Evolutionary conservation across 495 filamentous ascomycete species (phyloP), one percentile per base, ranked within the genome.

Genomic region (Lophiotrema nucula): DNA sequence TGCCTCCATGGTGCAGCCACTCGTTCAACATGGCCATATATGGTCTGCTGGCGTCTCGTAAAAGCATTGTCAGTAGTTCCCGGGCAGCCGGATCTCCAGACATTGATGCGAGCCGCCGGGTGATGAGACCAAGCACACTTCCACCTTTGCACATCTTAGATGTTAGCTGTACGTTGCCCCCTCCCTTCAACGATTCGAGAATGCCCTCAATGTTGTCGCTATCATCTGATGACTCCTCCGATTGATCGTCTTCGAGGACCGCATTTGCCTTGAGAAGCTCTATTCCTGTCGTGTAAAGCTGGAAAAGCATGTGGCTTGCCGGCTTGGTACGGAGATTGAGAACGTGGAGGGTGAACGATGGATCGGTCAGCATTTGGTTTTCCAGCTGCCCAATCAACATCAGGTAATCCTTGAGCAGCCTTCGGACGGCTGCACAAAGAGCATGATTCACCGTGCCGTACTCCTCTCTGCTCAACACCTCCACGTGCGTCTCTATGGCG

Each of bases 11-110:
- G 67, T 98, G 93, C 21, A 98, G 72, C 95, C 93, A 98, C 69
- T 97, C 93, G 66, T 98, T 98, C 54, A 98, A 74, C 93, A 98
- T 98, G 21, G 79, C 81, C 93, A 97, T 96, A 63, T 98, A 98
- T 0, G 93, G 93, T 26, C 89, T 79, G 60, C 90, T 96, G 1
- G 92, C 88, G 71, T 97, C 93, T 35, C 88, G 79, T 41, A 98
- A 71, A 24, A 98, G 74, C 2, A 81, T 85, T 24, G 89, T 90
- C 2, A 98, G 78, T 11, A 97, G 69, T 13, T 82, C 79, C 51
- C 87, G 83, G 5, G 93, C 91, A 3, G 88, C 87, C 0, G 93
- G 93, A 69, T 98, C 93, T 18, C 93, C 93, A 2, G 92, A 90
- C 82, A 96, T 92, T 4, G 85, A 82, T 54, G 89, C 86, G 2